Base-by-base conservation (phyloP, 768 basidiomycete species). In the Russula sp. region DNA sequence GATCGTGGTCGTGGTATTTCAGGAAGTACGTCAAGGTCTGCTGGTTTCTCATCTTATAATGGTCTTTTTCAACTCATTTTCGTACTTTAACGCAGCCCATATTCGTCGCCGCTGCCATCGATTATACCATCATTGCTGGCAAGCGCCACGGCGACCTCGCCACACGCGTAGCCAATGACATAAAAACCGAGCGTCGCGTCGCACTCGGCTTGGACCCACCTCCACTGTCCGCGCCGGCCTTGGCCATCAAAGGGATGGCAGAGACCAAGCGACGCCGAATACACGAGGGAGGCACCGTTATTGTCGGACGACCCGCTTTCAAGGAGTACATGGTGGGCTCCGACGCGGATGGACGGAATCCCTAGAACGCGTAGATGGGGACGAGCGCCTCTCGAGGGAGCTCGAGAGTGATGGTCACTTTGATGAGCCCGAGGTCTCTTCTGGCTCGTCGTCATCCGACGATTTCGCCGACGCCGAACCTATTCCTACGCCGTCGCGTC, bases 21-120 rank as follows among this genome's bases (percentile, higher is more conserved):
- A 89, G 91, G 75, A 93, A 91, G 80, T 98, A 97, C 77, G 85
- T 98, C 79, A 96, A 97, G 89, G 97, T 97, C 67, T 68, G 85
- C 71, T 51, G 10, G n/a, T n/a, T 40, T 24, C 60, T n/a, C 62
- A 1, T 44, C 34, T 63, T 59, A 18, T 68, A 46, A 22, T 0
- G 46, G 67, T 46, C 38, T 49, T 60, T 69, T 60, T 69, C 62
- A 40, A 7, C 65, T 57, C 40, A 57, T 49, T 49, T n/a, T 51
- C 52, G 57, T 62, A 16, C 71, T 22, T 32, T n/a, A n/a, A 9
- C 11, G 34, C 26, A 99, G 97, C 97, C 97, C 10, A 83, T 96
- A 61, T 80, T 99, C 6, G 90, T 95, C 40, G 94, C 96, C 6
- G 94, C 94, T 2, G 97, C 94, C 0, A 79, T 98, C 40, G 97